Base-by-base conservation (phyloP, 2,329 filamentous ascomycete species). In the Atkinsonella hypoxylon region DNA sequence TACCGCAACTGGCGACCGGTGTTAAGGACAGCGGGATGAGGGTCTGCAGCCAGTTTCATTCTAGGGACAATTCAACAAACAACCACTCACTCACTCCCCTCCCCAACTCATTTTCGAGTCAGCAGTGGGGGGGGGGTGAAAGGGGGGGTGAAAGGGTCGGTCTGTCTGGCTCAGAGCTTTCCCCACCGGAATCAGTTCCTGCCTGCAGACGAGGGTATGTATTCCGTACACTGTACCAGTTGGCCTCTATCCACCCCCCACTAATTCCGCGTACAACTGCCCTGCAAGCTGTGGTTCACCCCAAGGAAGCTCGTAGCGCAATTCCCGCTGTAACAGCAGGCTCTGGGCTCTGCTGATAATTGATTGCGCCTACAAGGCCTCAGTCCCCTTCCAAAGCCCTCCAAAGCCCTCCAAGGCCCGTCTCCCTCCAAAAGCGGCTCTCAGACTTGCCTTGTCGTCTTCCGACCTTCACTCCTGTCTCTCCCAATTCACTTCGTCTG, bases 41-140 rank as follows among this genome's bases (percentile, higher is more conserved):
- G 45, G n/a, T 48, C 26, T 32, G 42, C 48, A 32, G 30, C 48
- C 39, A 22, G 6, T 30, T 15, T 31, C 22, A 12, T 36, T 36
- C 11, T 15, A 6, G 26, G 26, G 45, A 30, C 45, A 31, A 51
- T 48, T 51, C 50, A 51, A 51, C 50, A 51, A 45, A 49, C 40
- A 51, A 31, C 20, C 11, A 5, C 45, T 26, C 26, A 7, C 26
- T 8, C 13, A 12, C 30, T 15, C 49, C 49, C 49, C 30, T 15
- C 49, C 49, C 49, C 49, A 48, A 51, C 45, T 51, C 40, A 51
- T 48, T 51, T 47, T n/a, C 15, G 30, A 36, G n/a, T 22, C 20
- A 22, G 20, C 20, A 22, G 20, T 5, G 5, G 20, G 20, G 5
- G 32, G 32, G 32, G 32, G n/a, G n/a, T n/a, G n/a, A n/a, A n/a